These are phyloP conservation scores for Chalciporus chontae DNA, from an alignment of 768 basidiomycete species.

Conservation along the genomic window DNA sequence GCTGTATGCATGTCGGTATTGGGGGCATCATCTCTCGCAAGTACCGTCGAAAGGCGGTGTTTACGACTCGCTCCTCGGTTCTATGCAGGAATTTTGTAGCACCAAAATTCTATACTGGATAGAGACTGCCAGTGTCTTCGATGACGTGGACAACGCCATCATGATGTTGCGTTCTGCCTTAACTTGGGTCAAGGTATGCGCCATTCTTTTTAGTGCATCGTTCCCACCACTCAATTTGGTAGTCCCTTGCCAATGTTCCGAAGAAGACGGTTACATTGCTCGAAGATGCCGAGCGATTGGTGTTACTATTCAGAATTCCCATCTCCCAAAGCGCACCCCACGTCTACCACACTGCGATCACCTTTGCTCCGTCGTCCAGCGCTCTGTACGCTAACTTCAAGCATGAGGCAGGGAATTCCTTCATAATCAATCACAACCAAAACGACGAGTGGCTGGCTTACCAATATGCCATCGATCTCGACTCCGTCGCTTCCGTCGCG, in stretches of 20 bases:
- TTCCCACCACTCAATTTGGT: neutral
- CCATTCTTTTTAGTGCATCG: neutral
- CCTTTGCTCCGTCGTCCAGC: constrained; percentile 7
- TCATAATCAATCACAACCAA: neutral
- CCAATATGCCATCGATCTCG: constrained; percentile 5
- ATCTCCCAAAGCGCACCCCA: constrained; percentile 13
- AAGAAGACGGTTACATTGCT: constrained; percentile 2
- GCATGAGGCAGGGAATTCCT: constrained; percentile 6
- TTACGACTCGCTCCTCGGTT: constrained; percentile 3
- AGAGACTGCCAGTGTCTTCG: constrained; percentile 10
- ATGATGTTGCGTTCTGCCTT: constrained; percentile 6
- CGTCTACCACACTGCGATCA: constrained; percentile 11
- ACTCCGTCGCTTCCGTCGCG: constrained; percentile 5
- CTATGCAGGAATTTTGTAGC: constrained; percentile 7
- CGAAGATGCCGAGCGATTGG: constrained; percentile 11
- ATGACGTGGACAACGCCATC: constrained; percentile 9
- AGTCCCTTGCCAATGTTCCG: constrained; percentile 1
- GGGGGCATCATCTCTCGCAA: constrained; percentile 15
- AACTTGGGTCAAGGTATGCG: constrained; percentile 13
- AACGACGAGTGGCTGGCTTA: constrained; percentile 5
- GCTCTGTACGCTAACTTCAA: constrained; percentile 10
- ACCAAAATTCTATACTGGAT: constrained; percentile 12
- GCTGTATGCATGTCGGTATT: constrained; percentile 17
- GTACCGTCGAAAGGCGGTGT: constrained; percentile 3
- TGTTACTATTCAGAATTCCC: constrained; percentile 10